Evolutionary conservation across 176 grass and related monocot genomes (phyloP).

Genomic region (Olyra latifolia): DNA sequence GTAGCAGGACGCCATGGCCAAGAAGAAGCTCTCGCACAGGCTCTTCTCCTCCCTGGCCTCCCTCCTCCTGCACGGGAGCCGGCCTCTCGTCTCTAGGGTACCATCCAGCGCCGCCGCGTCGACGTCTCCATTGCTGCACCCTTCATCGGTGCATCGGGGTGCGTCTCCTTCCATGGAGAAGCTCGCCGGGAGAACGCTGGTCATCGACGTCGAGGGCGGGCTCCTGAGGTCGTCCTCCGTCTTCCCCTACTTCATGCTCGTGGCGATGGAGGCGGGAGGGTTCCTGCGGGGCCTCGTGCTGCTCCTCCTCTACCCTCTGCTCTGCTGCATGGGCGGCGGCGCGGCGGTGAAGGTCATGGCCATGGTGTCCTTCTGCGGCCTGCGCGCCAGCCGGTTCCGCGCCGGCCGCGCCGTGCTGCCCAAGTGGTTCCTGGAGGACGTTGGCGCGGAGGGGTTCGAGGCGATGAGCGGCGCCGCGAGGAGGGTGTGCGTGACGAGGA

Average conservation of each 20-base stretch:
- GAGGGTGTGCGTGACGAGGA: slow-evolving; percentile 41
- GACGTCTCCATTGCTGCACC: neutral
- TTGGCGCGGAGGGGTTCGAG: slow-evolving; percentile 38
- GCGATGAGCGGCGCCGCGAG: neutral
- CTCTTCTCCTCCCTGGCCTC: slow-evolving; percentile 38
- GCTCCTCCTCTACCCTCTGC: slow-evolving; percentile 45
- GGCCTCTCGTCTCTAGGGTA: neutral
- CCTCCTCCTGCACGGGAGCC: slow-evolving; percentile 3
- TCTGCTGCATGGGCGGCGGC: slow-evolving; percentile 11
- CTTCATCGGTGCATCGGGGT: neutral
- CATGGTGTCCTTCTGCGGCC: slow-evolving; percentile 54
- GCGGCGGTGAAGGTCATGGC: slow-evolving; percentile 35
- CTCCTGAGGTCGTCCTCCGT: slow-evolving; percentile 28
- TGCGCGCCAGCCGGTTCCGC: slow-evolving; percentile 33
- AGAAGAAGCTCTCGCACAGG: slow-evolving; percentile 26
- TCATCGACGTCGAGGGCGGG: slow-evolving; percentile 43
- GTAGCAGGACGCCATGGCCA: slow-evolving; percentile 18
- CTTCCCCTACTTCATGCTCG: slow-evolving; percentile 88
- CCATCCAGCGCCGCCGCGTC: neutral
- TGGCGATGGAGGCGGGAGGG: slow-evolving; percentile 65
- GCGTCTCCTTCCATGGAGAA: neutral
- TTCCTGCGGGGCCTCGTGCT: slow-evolving; percentile 50
- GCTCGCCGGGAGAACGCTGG: neutral
- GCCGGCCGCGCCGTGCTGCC: slow-evolving; percentile 61
- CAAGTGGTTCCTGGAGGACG: slow-evolving; percentile 67